A percentile compares a stretch with the other conserved stretches of the same genome.
Conservation (phyloP, 73 alveolate species). For the Paramecium primaurelia region DNA sequence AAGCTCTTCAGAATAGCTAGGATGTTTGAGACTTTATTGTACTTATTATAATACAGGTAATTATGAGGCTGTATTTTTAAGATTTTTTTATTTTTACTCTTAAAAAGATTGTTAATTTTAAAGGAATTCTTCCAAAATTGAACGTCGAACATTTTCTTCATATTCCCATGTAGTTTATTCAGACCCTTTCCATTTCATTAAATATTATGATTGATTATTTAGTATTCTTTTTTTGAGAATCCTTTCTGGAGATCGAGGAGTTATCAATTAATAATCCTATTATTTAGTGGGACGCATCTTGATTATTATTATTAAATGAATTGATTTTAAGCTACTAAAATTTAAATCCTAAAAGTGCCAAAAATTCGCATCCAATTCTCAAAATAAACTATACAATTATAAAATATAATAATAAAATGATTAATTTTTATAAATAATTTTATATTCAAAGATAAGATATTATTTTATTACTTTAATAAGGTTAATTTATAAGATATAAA, state of each 20-base stretch:
- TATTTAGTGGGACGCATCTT: neutral
- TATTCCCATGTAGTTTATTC: neutral
- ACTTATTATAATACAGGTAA: neutral
- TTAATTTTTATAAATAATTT: neutral
- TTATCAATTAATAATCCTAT: neutral
- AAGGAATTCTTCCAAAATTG: neutral
- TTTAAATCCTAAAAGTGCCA: neutral
- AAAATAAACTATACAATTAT: neutral
- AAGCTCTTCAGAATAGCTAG: neutral
- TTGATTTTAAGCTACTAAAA: neutral
- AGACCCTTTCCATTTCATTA: neutral
- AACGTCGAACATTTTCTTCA: neutral
- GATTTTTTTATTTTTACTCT: neutral
- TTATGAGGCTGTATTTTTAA: neutral
- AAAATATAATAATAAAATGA: neutral
- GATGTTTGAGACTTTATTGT: neutral
- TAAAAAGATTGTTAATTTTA: neutral
- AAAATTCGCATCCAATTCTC: conserved; percentile 18
- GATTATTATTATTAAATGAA: neutral
- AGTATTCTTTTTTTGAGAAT: neutral
- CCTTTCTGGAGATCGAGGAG: conserved; percentile 19
- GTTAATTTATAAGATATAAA: too few species aligned
- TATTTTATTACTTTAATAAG: too few species aligned
- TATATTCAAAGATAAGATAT: neutral
- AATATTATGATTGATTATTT: neutral